These are phyloP conservation scores for Phylloporus scabripes DNA, from an alignment of 768 basidiomycete species.

Conservation along the genomic window DNA sequence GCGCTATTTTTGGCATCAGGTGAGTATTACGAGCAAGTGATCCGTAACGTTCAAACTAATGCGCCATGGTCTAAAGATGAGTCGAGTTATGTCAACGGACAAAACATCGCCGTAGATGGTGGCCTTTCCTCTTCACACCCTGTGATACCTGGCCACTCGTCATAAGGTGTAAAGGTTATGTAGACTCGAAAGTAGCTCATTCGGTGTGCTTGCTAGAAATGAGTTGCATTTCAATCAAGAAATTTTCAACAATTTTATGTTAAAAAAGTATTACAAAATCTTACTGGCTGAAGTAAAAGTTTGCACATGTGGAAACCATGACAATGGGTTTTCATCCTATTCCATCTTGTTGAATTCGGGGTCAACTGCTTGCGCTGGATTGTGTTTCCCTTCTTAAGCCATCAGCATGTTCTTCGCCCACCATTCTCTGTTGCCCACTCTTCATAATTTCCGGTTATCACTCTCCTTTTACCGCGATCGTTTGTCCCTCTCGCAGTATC, in stretches of 20 bases:
- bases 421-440: neutral
- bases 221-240: neutral
- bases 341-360: too few relatives aligned
- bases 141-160: conserved; percentile 69
- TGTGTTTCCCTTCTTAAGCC: too few relatives aligned
- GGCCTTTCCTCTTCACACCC: conserved; percentile 78
- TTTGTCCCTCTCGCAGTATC: neutral
- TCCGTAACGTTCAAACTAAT: conserved; percentile 5
- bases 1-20: conserved; percentile 87
- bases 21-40: conserved; percentile 29
- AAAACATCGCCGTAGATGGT: conserved; percentile 82
- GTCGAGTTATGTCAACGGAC: conserved; percentile 89
- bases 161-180: conserved; percentile 28
- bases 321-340: neutral
- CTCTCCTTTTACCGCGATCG: neutral
- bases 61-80: conserved; percentile 49
- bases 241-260: too few relatives aligned
- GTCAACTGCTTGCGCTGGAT: too few relatives aligned
- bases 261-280: too few relatives aligned
- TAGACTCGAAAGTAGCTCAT: neutral
- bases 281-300: neutral
- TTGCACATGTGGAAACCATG: neutral
- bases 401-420: neutral
- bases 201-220: neutral
- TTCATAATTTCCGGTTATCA: too few relatives aligned